These are phyloP conservation scores for Xylaria cubensis DNA, from an alignment of 495 filamentous ascomycete genomes.

Conservation along the genomic window DNA sequence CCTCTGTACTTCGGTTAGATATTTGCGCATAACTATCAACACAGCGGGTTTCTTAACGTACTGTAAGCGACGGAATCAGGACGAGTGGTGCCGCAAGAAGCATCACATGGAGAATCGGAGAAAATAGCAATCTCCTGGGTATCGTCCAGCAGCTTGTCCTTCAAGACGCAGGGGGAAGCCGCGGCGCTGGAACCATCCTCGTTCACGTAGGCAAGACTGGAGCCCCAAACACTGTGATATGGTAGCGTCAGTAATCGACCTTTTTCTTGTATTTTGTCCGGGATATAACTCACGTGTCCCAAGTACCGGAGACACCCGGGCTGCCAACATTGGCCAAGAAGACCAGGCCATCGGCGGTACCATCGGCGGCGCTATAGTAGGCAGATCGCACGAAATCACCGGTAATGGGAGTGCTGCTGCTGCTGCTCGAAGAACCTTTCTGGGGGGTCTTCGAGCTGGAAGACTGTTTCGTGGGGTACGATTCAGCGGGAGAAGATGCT, in stretches of 20 bases:
- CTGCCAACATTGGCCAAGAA: conserved; percentile 73
- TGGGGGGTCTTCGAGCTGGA: conserved; percentile 17
- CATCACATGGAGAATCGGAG: conserved; percentile 61
- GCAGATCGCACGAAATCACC: conserved; percentile 48
- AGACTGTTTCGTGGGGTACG: not conserved
- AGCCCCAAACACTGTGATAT: conserved; percentile 60
- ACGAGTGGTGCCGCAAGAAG: conserved; percentile 63
- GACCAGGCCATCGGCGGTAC: conserved; percentile 60
- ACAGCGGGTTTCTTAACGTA: conserved; percentile 43
- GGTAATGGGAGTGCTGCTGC: conserved; percentile 30
- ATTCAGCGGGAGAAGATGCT: conserved; percentile 8
- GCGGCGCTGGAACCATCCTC: conserved; percentile 57
- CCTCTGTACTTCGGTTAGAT: conserved; percentile 54
- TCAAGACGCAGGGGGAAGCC: conserved; percentile 56
- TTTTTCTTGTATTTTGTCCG: not conserved
- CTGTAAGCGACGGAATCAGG: conserved; percentile 66
- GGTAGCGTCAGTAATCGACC: conserved; percentile 14
- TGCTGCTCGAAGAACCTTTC: conserved; percentile 6
- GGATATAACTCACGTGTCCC: conserved; percentile 54
- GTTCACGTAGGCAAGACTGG: conserved; percentile 66
- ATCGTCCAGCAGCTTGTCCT: conserved; percentile 59
- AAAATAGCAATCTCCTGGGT: conserved; percentile 67
- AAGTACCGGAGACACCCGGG: conserved; percentile 60
- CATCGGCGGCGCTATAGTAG: conserved; percentile 62
- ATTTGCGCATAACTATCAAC: not conserved